These are phyloP conservation scores for Lupinus albus DNA, from an alignment of 306 rosid species.

Conservation along the genomic window DNA sequence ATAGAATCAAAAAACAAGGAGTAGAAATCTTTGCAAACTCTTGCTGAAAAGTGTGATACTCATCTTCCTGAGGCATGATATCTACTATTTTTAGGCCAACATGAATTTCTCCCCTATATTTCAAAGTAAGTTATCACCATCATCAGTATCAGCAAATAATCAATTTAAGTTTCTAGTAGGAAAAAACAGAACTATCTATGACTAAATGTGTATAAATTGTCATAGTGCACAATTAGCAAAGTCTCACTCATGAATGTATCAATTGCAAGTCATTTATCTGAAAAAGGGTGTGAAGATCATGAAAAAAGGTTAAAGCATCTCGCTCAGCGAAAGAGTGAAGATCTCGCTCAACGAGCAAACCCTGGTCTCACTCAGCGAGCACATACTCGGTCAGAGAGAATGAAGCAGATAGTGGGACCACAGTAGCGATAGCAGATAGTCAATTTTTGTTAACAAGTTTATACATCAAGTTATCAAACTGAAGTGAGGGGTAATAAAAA, in stretches of 20 bases:
- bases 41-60: conserved; percentile 38
- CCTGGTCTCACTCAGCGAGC: too few species aligned
- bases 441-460: conserved; percentile 9
- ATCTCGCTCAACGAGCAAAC: too few species aligned
- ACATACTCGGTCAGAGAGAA: too few species aligned
- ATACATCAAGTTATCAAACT: conserved; percentile 2
- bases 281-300: too few species aligned
- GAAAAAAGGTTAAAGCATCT: too few species aligned
- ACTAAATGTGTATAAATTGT: too few species aligned
- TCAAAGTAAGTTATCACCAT: conserved; percentile 29
- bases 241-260: too few species aligned
- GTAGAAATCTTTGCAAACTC: conserved; percentile 36
- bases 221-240: too few species aligned
- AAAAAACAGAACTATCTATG: background rate
- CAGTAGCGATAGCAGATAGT: background rate
- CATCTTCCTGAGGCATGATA: conserved; percentile 51
- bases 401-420: background rate
- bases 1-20: conserved; percentile 44
- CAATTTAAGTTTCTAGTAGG: conserved; percentile 5
- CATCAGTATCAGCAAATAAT: conserved; percentile 28
- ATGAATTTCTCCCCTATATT: conserved; percentile 65
- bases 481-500: conserved; percentile 34
- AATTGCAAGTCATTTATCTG: too few species aligned
- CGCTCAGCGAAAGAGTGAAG: too few species aligned
- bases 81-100: conserved; percentile 76